Evolutionary conservation across 73 alveolate species (phyloP).

Genomic region (Symbiodinium pilosum): DNA sequence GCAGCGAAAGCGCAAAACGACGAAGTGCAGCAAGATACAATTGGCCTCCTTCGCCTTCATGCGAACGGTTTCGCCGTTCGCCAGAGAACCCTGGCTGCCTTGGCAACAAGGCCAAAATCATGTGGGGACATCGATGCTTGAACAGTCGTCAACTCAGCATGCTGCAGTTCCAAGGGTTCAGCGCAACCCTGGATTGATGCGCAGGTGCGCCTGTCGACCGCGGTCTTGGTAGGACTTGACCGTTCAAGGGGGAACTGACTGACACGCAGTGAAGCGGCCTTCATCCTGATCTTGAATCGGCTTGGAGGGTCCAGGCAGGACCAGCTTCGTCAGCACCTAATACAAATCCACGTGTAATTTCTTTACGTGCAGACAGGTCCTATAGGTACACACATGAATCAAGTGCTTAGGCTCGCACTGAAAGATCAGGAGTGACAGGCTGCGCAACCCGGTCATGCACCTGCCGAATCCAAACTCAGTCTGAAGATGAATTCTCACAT

Average conservation of each 20-base stretch:
- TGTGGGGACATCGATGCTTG: too few species aligned
- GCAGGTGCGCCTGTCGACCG: too few species aligned
- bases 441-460: neutral
- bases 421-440: neutral
- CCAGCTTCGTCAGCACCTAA: neutral
- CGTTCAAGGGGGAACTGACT: neutral
- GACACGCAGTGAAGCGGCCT: neutral
- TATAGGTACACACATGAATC: too few species aligned
- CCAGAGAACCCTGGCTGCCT: too few species aligned
- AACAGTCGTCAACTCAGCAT: neutral
- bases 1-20: neutral
- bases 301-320: neutral
- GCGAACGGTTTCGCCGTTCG: neutral
- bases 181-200: neutral
- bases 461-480: too few species aligned
- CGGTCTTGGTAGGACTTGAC: too few species aligned
- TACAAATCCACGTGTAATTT: too few species aligned
- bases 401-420: neutral
- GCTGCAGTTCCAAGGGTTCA: neutral
- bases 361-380: too few species aligned
- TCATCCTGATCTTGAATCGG: neutral
- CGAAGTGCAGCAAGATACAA: too few species aligned
- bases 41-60: conserved; percentile 1
- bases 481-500: too few species aligned
- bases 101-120: too few species aligned